Percentiles rank a stretch among this genome's conserved stretches.
Evolutionary conservation across 2,329 filamentous ascomycete genomes (phyloP).

Genomic region (Colletotrichum somersetense): DNA sequence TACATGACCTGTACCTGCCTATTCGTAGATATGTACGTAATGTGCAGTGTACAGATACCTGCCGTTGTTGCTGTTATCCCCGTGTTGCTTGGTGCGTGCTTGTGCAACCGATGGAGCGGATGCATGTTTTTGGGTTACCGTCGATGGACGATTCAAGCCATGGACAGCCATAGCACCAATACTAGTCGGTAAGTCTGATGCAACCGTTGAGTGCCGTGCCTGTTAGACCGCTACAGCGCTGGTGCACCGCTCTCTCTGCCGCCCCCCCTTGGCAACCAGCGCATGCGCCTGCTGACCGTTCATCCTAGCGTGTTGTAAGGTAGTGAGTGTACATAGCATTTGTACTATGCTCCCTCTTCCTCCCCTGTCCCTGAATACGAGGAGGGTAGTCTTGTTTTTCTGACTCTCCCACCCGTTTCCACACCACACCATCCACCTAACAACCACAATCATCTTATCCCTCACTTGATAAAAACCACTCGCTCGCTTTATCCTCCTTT

Average conservation of each 20-base stretch:
- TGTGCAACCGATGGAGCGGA: conserved; percentile 20
- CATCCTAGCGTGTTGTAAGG: not conserved
- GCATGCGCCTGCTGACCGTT: conserved; percentile 10
- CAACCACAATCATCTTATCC: conserved; percentile 16
- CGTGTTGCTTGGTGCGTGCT: not conserved
- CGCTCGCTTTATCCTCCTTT: conserved; percentile 26
- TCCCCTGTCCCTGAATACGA: conserved; percentile 24
- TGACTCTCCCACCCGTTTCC: conserved; percentile 33
- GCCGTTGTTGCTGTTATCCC: not conserved
- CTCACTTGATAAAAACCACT: conserved; percentile 30
- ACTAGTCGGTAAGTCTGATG: not conserved
- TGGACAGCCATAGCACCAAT: conserved; percentile 19
- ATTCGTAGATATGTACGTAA: too few relatives aligned
- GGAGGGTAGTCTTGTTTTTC: conserved; percentile 33
- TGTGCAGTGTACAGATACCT: not conserved
- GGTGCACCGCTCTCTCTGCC: conserved; percentile 1
- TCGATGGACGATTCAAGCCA: conserved; percentile 25
- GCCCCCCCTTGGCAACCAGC: conserved; percentile 16
- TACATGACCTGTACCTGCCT: too few relatives aligned
- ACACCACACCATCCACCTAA: conserved; percentile 4
- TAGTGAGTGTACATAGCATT: too few relatives aligned
- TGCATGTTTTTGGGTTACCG: conserved; percentile 7
- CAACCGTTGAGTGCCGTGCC: conserved; percentile 3
- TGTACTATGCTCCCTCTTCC: conserved; percentile 14
- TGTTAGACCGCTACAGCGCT: not conserved